phyloP scores from a whole-genome alignment of 2,329 filamentous ascomycete genomes.

The Neopestalotiopsis clavispora region DNA sequence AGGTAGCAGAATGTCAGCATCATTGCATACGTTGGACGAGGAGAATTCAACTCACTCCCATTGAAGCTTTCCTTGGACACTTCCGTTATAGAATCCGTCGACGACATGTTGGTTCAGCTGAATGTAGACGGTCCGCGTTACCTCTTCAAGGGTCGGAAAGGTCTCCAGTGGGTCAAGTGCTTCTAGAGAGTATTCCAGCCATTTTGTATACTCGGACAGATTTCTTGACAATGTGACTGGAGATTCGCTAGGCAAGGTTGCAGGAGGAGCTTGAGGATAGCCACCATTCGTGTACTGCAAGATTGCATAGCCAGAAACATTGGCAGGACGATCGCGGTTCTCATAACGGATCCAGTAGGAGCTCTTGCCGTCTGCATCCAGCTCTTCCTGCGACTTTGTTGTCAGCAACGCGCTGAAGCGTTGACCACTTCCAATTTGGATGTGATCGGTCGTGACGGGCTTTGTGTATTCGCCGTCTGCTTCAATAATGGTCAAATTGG shows the following conservation, averaged over 20 bases:
- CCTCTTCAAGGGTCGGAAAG: slow-evolving; percentile 48
- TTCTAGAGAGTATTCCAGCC: slow-evolving; percentile 53
- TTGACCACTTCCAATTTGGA: slow-evolving; percentile 64
- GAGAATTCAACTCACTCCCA: slow-evolving; percentile 37
- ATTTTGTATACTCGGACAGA: slow-evolving; percentile 36
- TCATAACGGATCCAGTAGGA: slow-evolving; percentile 54
- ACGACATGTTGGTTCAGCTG: slow-evolving; percentile 46
- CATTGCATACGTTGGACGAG: background rate
- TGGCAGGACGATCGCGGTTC: slow-evolving; percentile 52
- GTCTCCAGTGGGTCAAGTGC: slow-evolving; percentile 33
- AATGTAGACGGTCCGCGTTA: slow-evolving; percentile 54
- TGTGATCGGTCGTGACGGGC: slow-evolving; percentile 47
- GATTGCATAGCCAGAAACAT: slow-evolving; percentile 53
- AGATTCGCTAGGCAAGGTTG: slow-evolving; percentile 31
- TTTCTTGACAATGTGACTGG: slow-evolving; percentile 40
- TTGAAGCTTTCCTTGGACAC: slow-evolving; percentile 35
- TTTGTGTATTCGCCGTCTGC: slow-evolving; percentile 63
- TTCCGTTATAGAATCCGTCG: slow-evolving; percentile 36
- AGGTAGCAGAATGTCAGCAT: background rate
- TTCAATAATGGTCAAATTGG: slow-evolving; percentile 61
- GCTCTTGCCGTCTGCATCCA: slow-evolving; percentile 38
- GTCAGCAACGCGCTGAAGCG: slow-evolving; percentile 63
- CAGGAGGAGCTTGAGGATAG: slow-evolving; percentile 19
- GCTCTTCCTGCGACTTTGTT: slow-evolving; percentile 53
- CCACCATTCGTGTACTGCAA: slow-evolving; percentile 43